A percentile compares a stretch with the other conserved stretches of the same genome.
Conservation (phyloP, 208 protist species). For the Leishmania martiniquensis region DNA sequence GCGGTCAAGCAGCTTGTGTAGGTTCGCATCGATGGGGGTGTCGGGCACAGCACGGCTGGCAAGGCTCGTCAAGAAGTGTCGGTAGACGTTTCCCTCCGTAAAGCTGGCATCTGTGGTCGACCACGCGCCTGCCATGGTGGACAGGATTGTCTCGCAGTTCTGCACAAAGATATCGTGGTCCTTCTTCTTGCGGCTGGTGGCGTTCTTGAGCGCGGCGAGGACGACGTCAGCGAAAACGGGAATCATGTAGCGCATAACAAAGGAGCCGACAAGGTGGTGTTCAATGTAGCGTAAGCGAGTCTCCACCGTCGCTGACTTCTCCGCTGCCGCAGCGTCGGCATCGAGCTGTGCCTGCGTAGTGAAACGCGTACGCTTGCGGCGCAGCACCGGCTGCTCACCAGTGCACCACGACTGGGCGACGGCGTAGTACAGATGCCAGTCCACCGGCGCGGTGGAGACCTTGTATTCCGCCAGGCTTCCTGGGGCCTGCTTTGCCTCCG, state of each 20-base stretch:
- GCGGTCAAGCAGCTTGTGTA: conserved; percentile 53
- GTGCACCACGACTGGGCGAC: conserved; percentile 57
- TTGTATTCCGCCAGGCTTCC: conserved; percentile 38
- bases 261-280: conserved; percentile 76
- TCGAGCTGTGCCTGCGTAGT: conserved; percentile 20
- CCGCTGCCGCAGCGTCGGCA: conserved; percentile 21
- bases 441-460: conserved; percentile 29
- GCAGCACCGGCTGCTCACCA: conserved; percentile 28
- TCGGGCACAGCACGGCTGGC: conserved; percentile 50
- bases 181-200: conserved; percentile 29
- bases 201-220: conserved; percentile 44
- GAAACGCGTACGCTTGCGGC: conserved; percentile 17
- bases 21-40: conserved; percentile 43
- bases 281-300: conserved; percentile 59
- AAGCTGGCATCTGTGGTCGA: conserved; percentile 27
- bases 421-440: conserved; percentile 75
- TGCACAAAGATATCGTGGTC: conserved; percentile 36
- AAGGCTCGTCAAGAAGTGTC: conserved; percentile 71
- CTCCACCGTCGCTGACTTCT: conserved; percentile 23
- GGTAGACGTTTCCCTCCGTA: conserved; percentile 61
- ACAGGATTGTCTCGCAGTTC: conserved; percentile 55
- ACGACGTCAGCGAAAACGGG: conserved; percentile 76
- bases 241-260: conserved; percentile 65
- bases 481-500: conserved; percentile 18
- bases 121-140: conserved; percentile 19